These are phyloP conservation scores for Ammopiptanthus mongolicus DNA, from an alignment of 306 rosid species.

Conservation along the genomic window DNA sequence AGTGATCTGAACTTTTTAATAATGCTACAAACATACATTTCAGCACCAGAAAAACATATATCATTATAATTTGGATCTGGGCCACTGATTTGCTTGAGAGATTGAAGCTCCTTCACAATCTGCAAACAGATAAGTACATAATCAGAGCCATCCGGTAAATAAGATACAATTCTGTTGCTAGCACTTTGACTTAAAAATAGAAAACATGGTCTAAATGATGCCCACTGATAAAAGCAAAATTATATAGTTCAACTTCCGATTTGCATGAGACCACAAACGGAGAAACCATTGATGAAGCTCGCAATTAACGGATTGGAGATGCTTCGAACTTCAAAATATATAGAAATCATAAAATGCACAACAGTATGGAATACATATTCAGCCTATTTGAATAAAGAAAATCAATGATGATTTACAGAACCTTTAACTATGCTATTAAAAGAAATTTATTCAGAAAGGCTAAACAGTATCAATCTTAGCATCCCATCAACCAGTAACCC, in stretches of 20 bases:
- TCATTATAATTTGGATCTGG: slow-evolving; percentile 92
- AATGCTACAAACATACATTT: slow-evolving; percentile 48
- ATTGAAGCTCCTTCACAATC: slow-evolving; percentile 68
- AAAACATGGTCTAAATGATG: background rate
- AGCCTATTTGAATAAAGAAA: background rate
- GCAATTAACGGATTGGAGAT: background rate
- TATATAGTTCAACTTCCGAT: slow-evolving; percentile 8
- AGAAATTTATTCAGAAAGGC: background rate
- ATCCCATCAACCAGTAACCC: background rate
- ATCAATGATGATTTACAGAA: background rate
- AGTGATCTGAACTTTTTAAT: background rate
- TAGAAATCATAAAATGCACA: slow-evolving; percentile 1
- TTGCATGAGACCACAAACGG: background rate
- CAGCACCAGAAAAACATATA: slow-evolving; percentile 83
- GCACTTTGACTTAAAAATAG: background rate
- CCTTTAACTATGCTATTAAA: background rate
- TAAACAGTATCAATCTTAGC: background rate
- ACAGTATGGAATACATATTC: background rate
- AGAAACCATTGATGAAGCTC: background rate
- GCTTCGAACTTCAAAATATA: background rate
- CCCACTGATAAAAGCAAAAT: slow-evolving; percentile 12
- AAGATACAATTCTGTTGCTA: background rate
- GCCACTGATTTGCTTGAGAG: slow-evolving; percentile 61
- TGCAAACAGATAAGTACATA: slow-evolving; percentile 34
- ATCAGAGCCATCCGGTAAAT: background rate